These are phyloP conservation scores for Zarea fungicola DNA, from an alignment of 2,329 filamentous ascomycete species.

Conservation along the genomic window DNA sequence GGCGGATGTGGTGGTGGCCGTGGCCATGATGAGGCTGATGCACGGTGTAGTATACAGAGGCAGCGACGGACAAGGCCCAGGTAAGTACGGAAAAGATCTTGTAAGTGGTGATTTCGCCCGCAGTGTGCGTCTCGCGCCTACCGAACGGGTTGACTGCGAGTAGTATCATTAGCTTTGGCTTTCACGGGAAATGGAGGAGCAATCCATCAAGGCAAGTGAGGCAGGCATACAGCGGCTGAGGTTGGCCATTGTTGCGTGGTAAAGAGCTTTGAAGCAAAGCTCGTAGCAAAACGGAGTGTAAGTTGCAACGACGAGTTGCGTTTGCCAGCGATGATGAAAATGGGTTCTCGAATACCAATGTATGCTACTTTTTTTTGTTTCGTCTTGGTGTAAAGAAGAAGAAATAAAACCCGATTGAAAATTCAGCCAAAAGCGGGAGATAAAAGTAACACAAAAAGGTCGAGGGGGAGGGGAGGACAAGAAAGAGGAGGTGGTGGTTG, in stretches of 20 bases:
- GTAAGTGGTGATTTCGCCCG: slow-evolving; percentile 61
- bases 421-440: too few relatives aligned
- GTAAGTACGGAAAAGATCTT: slow-evolving; percentile 68
- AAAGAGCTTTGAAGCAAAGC: background rate
- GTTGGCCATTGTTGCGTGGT: slow-evolving; percentile 23
- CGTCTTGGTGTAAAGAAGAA: background rate
- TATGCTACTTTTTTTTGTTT: background rate
- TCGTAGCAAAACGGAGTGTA: background rate
- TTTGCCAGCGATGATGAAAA: too few relatives aligned
- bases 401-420: too few relatives aligned
- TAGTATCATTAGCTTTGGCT: background rate
- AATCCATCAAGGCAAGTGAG: background rate
- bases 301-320: background rate
- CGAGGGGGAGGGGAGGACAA: background rate
- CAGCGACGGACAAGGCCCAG: slow-evolving; percentile 68
- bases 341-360: background rate
- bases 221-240: slow-evolving; percentile 24
- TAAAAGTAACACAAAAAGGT: background rate
- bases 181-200: background rate
- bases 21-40: slow-evolving; percentile 60
- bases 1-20: slow-evolving; percentile 46
- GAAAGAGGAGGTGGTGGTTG: background rate
- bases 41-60: slow-evolving; percentile 70
- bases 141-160: slow-evolving; percentile 68
- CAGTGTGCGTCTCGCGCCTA: slow-evolving; percentile 60